Evolutionary conservation across 2,329 filamentous ascomycete genomes (phyloP).

Genomic region (Paraphoma chrysanthemicola): DNA sequence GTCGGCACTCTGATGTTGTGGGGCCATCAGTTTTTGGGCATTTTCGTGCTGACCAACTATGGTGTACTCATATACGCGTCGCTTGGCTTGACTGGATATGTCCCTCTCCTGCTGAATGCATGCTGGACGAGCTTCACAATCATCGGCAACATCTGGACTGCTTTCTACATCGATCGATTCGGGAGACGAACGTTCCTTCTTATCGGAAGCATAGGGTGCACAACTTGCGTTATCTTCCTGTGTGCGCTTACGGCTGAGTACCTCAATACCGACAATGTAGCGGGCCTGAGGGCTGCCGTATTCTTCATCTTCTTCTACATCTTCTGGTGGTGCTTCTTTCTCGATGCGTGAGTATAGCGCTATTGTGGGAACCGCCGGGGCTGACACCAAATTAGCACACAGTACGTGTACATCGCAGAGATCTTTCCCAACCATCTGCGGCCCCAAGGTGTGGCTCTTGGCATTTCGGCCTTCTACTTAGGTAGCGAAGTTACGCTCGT

Average conservation of each 20-base stretch:
- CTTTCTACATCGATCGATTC: constrained; percentile 26
- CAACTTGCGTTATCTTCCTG: constrained; percentile 13
- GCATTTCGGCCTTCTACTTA: constrained; percentile 29
- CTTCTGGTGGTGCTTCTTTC: constrained; percentile 32
- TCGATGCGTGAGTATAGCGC: constrained; percentile 18
- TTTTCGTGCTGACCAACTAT: constrained; percentile 29
- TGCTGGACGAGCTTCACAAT: constrained; percentile 29
- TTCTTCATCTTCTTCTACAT: constrained; percentile 34
- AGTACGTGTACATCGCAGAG: constrained; percentile 29
- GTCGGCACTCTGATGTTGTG: constrained; percentile 53
- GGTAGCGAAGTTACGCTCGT: constrained; percentile 39
- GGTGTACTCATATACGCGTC: constrained; percentile 28
- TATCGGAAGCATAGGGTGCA: constrained; percentile 20
- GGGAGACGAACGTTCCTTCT: constrained; percentile 27
- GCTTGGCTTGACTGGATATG: constrained; percentile 24
- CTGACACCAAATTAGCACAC: not conserved
- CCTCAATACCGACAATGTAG: constrained; percentile 21
- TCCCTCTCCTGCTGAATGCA: constrained; percentile 28
- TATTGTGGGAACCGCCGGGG: no score
- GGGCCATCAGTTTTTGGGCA: constrained; percentile 46
- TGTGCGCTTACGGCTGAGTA: constrained; percentile 23
- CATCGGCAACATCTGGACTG: constrained; percentile 30
- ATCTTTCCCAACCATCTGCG: constrained; percentile 34
- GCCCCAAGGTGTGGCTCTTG: constrained; percentile 26
- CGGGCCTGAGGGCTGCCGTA: constrained; percentile 25